These are phyloP conservation scores for Boletales sp. DNA, from an alignment of 768 basidiomycete genomes.

Conservation along the genomic window DNA sequence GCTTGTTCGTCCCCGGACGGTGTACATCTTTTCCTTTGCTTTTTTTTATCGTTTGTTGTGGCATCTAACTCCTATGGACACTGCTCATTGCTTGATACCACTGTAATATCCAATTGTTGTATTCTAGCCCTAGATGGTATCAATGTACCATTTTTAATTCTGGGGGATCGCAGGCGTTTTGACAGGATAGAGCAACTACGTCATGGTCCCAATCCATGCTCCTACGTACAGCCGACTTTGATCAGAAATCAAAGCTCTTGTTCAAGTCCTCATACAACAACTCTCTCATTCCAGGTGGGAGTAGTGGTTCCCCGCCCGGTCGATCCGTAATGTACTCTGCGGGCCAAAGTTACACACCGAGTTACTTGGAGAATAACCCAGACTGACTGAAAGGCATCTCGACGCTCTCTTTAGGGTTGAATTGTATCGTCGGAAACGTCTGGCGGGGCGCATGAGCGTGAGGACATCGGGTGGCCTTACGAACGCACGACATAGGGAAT, in stretches of 20 bases:
- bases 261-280: constrained; percentile 84
- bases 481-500: constrained; percentile 68
- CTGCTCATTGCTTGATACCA: constrained; percentile 9
- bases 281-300: constrained; percentile 89
- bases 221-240: too few species aligned
- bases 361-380: not conserved
- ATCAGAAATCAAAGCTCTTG: constrained; percentile 64
- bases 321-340: constrained; percentile 49
- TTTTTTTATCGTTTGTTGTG: not conserved
- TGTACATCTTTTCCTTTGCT: not conserved
- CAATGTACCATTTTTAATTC: not conserved
- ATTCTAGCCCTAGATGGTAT: constrained; percentile 13
- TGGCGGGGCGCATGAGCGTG: constrained; percentile 35
- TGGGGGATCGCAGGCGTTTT: too few species aligned
- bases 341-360: not conserved
- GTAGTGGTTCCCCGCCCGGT: constrained; percentile 54
- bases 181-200: too few species aligned
- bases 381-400: constrained; percentile 96
- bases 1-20: not conserved
- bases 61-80: constrained; percentile 9
- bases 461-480: too few species aligned
- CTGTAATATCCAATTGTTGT: constrained; percentile 23
- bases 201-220: too few species aligned
- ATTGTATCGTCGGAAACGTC: constrained; percentile 84
- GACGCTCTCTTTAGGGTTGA: constrained; percentile 85